These are phyloP conservation scores for Colletotrichum trifolii DNA, from an alignment of 2,329 filamentous ascomycete species.

Conservation along the genomic window DNA sequence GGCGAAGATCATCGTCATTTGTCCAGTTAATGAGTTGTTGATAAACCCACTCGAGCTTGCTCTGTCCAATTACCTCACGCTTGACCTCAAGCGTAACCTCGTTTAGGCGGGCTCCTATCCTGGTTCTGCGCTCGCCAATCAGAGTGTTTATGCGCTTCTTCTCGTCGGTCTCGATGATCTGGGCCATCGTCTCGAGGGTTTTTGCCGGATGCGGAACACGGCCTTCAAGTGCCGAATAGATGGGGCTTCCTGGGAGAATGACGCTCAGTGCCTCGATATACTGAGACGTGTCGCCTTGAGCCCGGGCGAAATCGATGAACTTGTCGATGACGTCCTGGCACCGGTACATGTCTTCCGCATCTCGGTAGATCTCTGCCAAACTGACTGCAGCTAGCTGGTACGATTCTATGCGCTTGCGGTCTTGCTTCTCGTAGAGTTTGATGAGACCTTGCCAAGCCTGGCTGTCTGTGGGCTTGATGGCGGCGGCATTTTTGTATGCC, in stretches of 20 bases:
- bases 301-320: slow-evolving; percentile 78
- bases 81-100: slow-evolving; percentile 91
- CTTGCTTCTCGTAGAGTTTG: slow-evolving; percentile 85
- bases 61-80: slow-evolving; percentile 80
- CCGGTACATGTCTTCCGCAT: slow-evolving; percentile 72
- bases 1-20: slow-evolving; percentile 83
- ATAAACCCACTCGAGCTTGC: slow-evolving; percentile 84
- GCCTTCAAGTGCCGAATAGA: slow-evolving; percentile 87
- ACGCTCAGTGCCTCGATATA: slow-evolving; percentile 81
- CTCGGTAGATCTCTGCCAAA: slow-evolving; percentile 79
- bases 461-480: slow-evolving; percentile 78
- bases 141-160: slow-evolving; percentile 89
- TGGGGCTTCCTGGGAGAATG: slow-evolving; percentile 80
- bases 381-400: slow-evolving; percentile 80
- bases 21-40: slow-evolving; percentile 90
- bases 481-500: slow-evolving; percentile 78
- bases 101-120: slow-evolving; percentile 84
- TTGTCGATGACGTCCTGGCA: slow-evolving; percentile 80
- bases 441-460: slow-evolving; percentile 92
- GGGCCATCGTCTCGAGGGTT: slow-evolving; percentile 84
- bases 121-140: slow-evolving; percentile 87
- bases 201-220: slow-evolving; percentile 81
- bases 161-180: slow-evolving; percentile 87
- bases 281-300: slow-evolving; percentile 77
- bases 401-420: slow-evolving; percentile 72